These are phyloP conservation scores for Coemansia sp. DNA, from an alignment of 192 early-diverging fungal genomes.

Conservation along the genomic window DNA sequence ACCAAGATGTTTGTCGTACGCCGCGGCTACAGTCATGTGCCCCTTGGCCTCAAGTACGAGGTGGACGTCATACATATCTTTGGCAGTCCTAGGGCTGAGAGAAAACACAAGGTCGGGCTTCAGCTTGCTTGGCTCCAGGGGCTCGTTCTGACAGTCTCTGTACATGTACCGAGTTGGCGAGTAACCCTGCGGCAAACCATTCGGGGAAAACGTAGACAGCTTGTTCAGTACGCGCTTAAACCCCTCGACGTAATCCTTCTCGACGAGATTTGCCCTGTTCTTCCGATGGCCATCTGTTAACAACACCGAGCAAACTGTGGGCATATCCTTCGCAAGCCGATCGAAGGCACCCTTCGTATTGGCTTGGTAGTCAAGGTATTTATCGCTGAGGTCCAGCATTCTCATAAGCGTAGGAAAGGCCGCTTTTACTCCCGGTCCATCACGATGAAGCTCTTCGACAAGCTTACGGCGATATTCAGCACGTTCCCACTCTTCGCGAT, in stretches of 20 bases:
- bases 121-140: neutral
- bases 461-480: neutral
- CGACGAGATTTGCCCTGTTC: neutral
- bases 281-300: neutral
- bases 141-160: neutral
- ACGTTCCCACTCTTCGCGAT: neutral
- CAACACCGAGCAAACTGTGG: neutral
- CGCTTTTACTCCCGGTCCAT: neutral
- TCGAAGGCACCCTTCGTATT: neutral
- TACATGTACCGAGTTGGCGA: neutral
- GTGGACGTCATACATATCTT: neutral
- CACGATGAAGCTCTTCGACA: neutral
- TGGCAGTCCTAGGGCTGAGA: neutral
- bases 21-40: neutral
- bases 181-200: neutral
- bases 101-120: neutral
- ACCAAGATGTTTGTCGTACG: constrained; percentile 6
- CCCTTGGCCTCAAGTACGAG: neutral
- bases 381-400: neutral
- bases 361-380: neutral
- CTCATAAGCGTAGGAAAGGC: neutral
- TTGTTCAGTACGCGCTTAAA: neutral
- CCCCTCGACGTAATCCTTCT: neutral
- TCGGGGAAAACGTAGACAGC: neutral
- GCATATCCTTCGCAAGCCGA: neutral